Evolutionary conservation across 768 basidiomycete species (phyloP).

Genomic region (Tylopilus subfusipes): DNA sequence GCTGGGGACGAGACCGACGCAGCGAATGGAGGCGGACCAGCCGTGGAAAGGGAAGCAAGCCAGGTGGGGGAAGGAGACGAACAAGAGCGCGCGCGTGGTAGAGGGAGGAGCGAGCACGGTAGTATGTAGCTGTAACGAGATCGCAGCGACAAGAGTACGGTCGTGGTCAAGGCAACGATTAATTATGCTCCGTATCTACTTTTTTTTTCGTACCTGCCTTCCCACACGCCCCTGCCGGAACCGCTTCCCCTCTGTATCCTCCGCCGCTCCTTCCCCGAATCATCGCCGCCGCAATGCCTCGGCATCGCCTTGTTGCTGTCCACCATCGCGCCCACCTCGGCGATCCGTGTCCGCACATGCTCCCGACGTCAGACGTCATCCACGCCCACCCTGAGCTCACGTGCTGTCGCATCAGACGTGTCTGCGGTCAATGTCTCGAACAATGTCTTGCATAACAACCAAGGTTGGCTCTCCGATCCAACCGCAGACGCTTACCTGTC

Average conservation of each 20-base stretch:
- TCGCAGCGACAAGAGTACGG: slow-evolving; percentile 31
- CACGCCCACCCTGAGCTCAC: not conserved
- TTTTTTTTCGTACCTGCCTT: slow-evolving; percentile 6
- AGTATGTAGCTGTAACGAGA: slow-evolving; percentile 29
- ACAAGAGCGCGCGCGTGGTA: slow-evolving; percentile 17
- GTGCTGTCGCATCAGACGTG: not conserved
- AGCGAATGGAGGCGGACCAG: slow-evolving; percentile 53
- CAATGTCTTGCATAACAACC: not conserved
- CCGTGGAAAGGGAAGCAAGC: slow-evolving; percentile 33
- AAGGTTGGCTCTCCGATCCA: slow-evolving; percentile 6
- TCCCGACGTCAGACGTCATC: not conserved
- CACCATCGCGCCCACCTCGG: not conserved
- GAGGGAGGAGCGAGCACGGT: slow-evolving; percentile 2
- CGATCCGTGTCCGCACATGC: not conserved
- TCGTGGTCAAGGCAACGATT: slow-evolving; percentile 53
- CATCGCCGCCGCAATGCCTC: not conserved
- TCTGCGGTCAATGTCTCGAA: not conserved
- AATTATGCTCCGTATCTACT: slow-evolving; percentile 9
- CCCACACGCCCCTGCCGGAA: slow-evolving; percentile 9
- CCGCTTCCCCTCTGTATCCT: not conserved
- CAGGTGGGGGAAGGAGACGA: slow-evolving; percentile 18
- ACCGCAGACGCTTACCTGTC: not conserved
- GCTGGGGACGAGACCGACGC: slow-evolving; percentile 30
- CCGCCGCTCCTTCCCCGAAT: not conserved
- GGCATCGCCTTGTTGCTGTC: not conserved